Evolutionary conservation across 306 rosid genomes (phyloP).

Genomic region (Vicia villosa): DNA sequence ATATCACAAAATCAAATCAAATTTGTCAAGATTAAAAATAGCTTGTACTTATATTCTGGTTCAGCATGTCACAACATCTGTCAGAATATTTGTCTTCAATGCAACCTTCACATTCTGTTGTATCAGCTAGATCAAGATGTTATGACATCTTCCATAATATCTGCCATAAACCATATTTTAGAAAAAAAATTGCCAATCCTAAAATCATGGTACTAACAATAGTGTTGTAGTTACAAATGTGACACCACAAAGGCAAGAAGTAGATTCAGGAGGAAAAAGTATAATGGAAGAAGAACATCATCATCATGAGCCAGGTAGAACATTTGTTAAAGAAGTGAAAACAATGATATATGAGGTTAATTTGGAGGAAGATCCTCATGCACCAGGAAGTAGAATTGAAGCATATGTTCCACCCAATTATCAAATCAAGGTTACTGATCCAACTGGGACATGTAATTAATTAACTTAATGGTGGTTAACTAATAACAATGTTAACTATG

Average conservation of each 20-base stretch:
- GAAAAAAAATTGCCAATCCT: no score
- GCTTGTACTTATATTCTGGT: no score
- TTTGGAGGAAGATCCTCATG: slow-evolving; percentile 56
- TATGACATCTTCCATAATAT: no score
- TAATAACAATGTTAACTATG: no score
- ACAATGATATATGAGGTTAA: slow-evolving; percentile 30
- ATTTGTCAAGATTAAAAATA: no score
- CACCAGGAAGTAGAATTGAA: slow-evolving; percentile 35
- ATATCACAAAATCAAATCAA: no score
- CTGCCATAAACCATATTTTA: no score
- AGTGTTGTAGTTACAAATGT: slow-evolving; percentile 39
- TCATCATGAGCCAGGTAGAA: slow-evolving; percentile 30
- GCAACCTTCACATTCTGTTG: no score
- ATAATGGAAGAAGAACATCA: slow-evolving; percentile 30
- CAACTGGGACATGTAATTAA: slow-evolving; percentile 47
- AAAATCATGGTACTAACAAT: no score
- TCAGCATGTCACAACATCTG: no score
- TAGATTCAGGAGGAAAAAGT: slow-evolving; percentile 29
- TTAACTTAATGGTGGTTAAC: background rate
- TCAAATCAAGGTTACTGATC: slow-evolving; percentile 57
- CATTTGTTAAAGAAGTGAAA: slow-evolving; percentile 29
- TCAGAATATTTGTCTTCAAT: no score
- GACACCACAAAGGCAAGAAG: background rate
- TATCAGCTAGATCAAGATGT: no score
- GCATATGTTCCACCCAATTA: slow-evolving; percentile 38